Evolutionary conservation across 352 stramenopile species (phyloP).

Genomic region (Phytophthora capsici): DNA sequence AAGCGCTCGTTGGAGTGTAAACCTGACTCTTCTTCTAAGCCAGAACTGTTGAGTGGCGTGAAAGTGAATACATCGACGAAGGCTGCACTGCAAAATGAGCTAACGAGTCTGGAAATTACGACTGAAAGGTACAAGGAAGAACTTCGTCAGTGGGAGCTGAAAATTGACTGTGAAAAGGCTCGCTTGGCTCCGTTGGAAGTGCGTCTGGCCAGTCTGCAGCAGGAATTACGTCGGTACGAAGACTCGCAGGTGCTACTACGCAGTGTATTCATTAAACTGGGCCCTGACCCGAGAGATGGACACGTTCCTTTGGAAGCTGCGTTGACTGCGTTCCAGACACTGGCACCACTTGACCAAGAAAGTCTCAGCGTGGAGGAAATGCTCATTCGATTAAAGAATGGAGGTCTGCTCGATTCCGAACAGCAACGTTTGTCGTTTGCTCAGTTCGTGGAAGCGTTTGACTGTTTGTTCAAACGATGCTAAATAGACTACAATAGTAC

Average conservation of each 20-base stretch:
- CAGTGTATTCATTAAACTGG: constrained; percentile 38
- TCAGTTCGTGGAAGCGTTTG: constrained; percentile 44
- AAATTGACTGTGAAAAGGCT: constrained; percentile 56
- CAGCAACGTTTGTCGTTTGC: constrained; percentile 29
- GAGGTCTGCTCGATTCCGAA: background rate
- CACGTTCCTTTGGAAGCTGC: constrained; percentile 26
- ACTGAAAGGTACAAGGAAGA: constrained; percentile 46
- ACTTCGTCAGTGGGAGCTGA: constrained; percentile 46
- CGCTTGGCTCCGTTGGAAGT: constrained; percentile 44
- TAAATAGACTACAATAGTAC: too few species aligned
- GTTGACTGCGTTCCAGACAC: constrained; percentile 33
- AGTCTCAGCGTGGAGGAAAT: constrained; percentile 16
- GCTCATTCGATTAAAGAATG: constrained; percentile 12
- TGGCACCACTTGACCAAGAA: constrained; percentile 28
- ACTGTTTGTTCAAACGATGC: constrained; percentile 29
- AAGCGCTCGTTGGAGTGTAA: constrained; percentile 53
- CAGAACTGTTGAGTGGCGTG: background rate
- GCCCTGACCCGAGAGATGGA: constrained; percentile 17
- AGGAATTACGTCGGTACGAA: constrained; percentile 30
- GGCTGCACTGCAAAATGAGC: constrained; percentile 49
- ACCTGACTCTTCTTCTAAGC: constrained; percentile 2
- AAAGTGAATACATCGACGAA: constrained; percentile 12
- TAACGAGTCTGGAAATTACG: constrained; percentile 44
- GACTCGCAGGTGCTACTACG: constrained; percentile 35
- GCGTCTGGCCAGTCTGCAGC: constrained; percentile 36